Evolutionary conservation across 2,329 filamentous ascomycete genomes (phyloP), one percentile per base, ranked within the genome.

Genomic region (Dactylellina drechsleri): DNA sequence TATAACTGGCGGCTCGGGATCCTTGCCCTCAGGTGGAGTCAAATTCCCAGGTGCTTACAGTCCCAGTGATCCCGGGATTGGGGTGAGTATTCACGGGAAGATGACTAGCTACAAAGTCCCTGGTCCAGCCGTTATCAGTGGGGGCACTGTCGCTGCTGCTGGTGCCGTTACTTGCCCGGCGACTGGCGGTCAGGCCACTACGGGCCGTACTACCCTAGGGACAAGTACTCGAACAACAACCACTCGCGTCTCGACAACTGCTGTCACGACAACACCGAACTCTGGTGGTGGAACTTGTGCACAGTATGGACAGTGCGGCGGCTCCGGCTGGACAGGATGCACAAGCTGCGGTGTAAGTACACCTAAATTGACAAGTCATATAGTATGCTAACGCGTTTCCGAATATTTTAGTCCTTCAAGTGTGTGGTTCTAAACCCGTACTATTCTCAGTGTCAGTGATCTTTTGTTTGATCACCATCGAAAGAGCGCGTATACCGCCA

Each of bases 31-130:
- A 16, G 70, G 80, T 20, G 79, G 82, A 36, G 84, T 84, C 26
- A 82, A 82, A 66, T 84, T 86, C 77, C 85, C 85, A 0, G 85
- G 85, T 13, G 82, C 84, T 0, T 86, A 86, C 80, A 83, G 80
- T 28, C 80, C 83, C 1, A 82, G 77, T 60, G 84, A 86, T 79
- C 83, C 84, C 1, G 84, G 84, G 45, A 85, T 86, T 77, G 81
- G 83, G 40, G 83, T 85, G 77, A 84, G 85, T 79, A 85, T 84
- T 73, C 83, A 82, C 77, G 79, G 79, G 65, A 80, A 79, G 23
- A 76, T 80, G 41, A 77, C 68, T 26, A 68, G 79, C 58, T 84
- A 84, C 77, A 80, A 68, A 23, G 81, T 83, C 57, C 83, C 83
- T 4, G 83, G 83, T 1, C 82, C 83, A 40, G 66, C 81, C 13